Percentiles rank a stretch among this genome's conserved stretches.
phyloP scores from a whole-genome alignment of 306 rosid species.

The Nissolia schottii region DNA sequence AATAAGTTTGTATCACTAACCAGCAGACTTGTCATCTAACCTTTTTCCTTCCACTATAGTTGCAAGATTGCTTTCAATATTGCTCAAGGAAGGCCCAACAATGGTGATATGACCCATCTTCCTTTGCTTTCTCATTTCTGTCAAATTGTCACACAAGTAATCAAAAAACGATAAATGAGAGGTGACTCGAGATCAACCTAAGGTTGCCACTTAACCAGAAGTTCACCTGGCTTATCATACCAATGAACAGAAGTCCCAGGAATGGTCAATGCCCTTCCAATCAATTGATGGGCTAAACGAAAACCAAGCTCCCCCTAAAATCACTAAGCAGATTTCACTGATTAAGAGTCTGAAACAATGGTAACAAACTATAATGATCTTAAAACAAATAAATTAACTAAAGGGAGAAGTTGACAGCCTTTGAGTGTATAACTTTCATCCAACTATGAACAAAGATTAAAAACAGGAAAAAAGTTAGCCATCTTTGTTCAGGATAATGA shows the following conservation, averaged over 20 bases:
- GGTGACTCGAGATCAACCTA: background rate
- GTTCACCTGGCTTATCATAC: constrained; percentile 89
- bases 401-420: no score
- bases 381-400: constrained; percentile 7
- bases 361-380: background rate
- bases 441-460: constrained; percentile 2
- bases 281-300: constrained; percentile 63
- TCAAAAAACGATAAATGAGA: constrained; percentile 1
- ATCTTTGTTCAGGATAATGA: constrained; percentile 5
- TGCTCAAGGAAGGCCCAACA: constrained; percentile 58
- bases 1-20: constrained; percentile 25
- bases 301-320: constrained; percentile 77
- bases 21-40: constrained; percentile 40
- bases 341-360: background rate
- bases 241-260: constrained; percentile 86
- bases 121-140: constrained; percentile 88
- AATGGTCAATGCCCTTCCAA: constrained; percentile 53
- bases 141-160: background rate
- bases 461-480: no score
- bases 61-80: constrained; percentile 50
- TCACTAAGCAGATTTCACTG: constrained; percentile 22
- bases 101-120: constrained; percentile 96
- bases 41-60: constrained; percentile 37
- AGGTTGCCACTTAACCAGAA: constrained; percentile 13
- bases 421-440: background rate